These are phyloP conservation scores for Fusarium sp. DNA, from an alignment of 2,329 filamentous ascomycete genomes.

Conservation along the genomic window DNA sequence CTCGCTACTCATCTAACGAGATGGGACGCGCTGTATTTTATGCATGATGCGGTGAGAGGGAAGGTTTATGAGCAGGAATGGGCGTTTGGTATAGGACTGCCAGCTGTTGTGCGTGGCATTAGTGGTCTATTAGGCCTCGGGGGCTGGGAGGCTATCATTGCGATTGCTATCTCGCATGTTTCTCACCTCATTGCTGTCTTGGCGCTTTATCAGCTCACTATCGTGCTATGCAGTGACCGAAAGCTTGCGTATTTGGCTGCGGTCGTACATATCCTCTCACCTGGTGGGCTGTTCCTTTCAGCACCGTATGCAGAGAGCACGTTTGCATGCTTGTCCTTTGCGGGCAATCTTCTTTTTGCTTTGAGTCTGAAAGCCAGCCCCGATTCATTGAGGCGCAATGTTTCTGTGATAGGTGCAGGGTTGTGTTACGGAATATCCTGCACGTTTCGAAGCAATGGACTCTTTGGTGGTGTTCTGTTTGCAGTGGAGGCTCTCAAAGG, in stretches of 20 bases:
- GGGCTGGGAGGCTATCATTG: conserved; percentile 62
- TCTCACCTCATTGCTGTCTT: conserved; percentile 82
- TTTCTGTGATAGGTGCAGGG: conserved; percentile 72
- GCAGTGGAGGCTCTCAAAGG: conserved; percentile 68
- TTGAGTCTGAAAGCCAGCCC: conserved; percentile 53
- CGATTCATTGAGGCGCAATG: conserved; percentile 54
- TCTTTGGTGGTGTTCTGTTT: conserved; percentile 84
- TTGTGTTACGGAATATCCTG: conserved; percentile 78
- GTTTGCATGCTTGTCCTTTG: conserved; percentile 82
- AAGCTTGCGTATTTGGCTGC: conserved; percentile 76
- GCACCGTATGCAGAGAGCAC: conserved; percentile 86
- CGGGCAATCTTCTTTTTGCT: conserved; percentile 78
- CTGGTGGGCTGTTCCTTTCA: conserved; percentile 89
- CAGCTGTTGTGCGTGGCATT: conserved; percentile 56
- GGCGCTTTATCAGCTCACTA: conserved; percentile 75
- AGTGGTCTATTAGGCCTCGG: conserved; percentile 38
- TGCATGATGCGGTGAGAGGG: conserved; percentile 70
- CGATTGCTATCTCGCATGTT: conserved; percentile 75
- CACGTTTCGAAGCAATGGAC: conserved; percentile 84
- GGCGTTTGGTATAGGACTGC: conserved; percentile 75
- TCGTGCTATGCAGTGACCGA: conserved; percentile 63
- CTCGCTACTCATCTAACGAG: conserved; percentile 72
- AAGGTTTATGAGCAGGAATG: conserved; percentile 86
- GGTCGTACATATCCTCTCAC: conserved; percentile 83
- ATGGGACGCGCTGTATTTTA: conserved; percentile 87